Evolutionary conservation across 768 basidiomycete species (phyloP).

Genomic region (Gymnopilus dilepis): DNA sequence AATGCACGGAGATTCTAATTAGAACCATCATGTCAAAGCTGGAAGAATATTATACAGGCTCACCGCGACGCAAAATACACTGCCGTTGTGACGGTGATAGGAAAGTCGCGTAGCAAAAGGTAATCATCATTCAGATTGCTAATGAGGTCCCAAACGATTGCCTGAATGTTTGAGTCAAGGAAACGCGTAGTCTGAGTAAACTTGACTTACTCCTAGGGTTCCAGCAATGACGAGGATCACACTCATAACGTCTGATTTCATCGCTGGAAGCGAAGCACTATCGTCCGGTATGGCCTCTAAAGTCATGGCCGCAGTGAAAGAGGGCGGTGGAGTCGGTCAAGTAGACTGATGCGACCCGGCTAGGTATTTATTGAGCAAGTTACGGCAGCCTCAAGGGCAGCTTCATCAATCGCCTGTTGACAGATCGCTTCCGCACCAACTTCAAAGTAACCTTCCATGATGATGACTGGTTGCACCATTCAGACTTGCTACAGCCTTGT

Average conservation of each 20-base stretch:
- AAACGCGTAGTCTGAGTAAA: too few relatives aligned
- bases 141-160: conserved; percentile 10
- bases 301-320: neutral
- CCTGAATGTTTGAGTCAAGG: too few relatives aligned
- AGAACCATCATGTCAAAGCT: too few relatives aligned
- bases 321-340: neutral
- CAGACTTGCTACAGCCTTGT: too few relatives aligned
- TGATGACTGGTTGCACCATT: too few relatives aligned
- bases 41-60: neutral
- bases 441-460: too few relatives aligned
- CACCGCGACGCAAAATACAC: conserved; percentile 32
- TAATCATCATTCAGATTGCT: conserved; percentile 7
- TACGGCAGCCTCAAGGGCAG: too few relatives aligned
- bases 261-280: neutral
- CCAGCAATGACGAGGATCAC: conserved; percentile 8
- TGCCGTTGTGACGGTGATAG: conserved; percentile 12
- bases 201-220: conserved; percentile 4
- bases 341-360: too few relatives aligned
- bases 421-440: too few relatives aligned
- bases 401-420: too few relatives aligned
- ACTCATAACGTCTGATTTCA: neutral
- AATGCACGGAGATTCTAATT: too few relatives aligned
- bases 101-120: neutral
- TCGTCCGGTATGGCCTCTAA: neutral
- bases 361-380: too few relatives aligned